Conservation (phyloP, 2,329 filamentous ascomycete genomes). For the Cordyceps militaris region DNA sequence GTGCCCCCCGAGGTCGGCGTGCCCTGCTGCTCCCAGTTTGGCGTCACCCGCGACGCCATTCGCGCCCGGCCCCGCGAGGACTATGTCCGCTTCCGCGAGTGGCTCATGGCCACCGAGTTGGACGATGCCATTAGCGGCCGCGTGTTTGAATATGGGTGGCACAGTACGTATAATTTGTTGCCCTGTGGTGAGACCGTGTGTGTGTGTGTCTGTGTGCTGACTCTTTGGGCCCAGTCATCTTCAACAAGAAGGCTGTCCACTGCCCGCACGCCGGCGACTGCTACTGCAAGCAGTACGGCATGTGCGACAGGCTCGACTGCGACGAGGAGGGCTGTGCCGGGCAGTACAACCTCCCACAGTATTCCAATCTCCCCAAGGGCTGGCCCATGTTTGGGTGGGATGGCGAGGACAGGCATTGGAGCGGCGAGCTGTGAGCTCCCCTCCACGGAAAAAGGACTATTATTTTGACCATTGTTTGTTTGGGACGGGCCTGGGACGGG, state of each 20-base stretch:
- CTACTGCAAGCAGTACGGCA: slow-evolving; percentile 60
- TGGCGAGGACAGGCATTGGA: slow-evolving; percentile 21
- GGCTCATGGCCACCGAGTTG: slow-evolving; percentile 50
- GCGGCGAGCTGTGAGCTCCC: neutral
- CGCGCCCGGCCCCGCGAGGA: slow-evolving; percentile 39
- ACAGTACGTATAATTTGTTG: slow-evolving; percentile 34
- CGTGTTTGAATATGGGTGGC: slow-evolving; percentile 60
- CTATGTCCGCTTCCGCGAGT: slow-evolving; percentile 51
- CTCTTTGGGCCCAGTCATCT: slow-evolving; percentile 40
- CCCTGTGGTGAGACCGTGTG: neutral
- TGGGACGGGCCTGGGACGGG: neutral
- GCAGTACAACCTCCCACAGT: slow-evolving; percentile 53
- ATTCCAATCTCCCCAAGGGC: slow-evolving; percentile 48
- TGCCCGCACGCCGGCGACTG: slow-evolving; percentile 56
- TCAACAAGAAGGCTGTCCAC: slow-evolving; percentile 49
- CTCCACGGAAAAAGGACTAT: slow-evolving; percentile 1
- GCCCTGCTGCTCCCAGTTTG: slow-evolving; percentile 61
- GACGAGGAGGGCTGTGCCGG: slow-evolving; percentile 42
- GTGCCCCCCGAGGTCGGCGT: slow-evolving; percentile 45
- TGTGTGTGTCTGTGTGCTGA: neutral
- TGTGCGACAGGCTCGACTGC: slow-evolving; percentile 42
- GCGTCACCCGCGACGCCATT: slow-evolving; percentile 48
- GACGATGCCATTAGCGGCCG: slow-evolving; percentile 50
- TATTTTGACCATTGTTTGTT: neutral
- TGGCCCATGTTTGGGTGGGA: slow-evolving; percentile 55